These are phyloP conservation scores for Linnemannia schmuckeri DNA, from an alignment of 192 early-diverging fungal genomes.

Conservation along the genomic window DNA sequence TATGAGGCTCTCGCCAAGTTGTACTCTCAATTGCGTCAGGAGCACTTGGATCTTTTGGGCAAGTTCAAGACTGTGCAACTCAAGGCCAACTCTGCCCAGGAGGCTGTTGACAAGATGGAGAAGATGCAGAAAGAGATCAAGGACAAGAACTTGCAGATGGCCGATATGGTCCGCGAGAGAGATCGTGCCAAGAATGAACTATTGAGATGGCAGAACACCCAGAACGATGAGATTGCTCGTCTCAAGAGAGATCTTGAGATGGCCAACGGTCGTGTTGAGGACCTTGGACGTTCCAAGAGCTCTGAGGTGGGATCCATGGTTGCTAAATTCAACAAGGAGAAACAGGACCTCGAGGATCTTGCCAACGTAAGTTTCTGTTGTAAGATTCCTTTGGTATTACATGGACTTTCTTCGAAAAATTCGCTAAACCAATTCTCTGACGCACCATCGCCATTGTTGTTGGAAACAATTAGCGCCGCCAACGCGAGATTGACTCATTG, in stretches of 20 bases:
- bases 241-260: slow-evolving; percentile 85
- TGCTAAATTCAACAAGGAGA: slow-evolving; percentile 86
- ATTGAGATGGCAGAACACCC: slow-evolving; percentile 81
- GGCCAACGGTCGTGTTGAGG: slow-evolving; percentile 80
- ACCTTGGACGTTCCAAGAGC: slow-evolving; percentile 83
- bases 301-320: slow-evolving; percentile 87
- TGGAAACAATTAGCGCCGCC: slow-evolving; percentile 75
- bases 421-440: too few relatives aligned
- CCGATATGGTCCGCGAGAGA: slow-evolving; percentile 93
- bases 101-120: slow-evolving; percentile 86
- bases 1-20: slow-evolving; percentile 97
- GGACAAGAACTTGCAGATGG: slow-evolving; percentile 73
- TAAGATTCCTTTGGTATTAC: background rate
- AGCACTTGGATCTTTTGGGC: slow-evolving; percentile 92
- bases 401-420: background rate
- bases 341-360: slow-evolving; percentile 81
- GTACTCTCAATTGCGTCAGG: slow-evolving; percentile 96
- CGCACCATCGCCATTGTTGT: too few relatives aligned
- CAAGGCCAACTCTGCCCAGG: slow-evolving; percentile 86
- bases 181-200: slow-evolving; percentile 87
- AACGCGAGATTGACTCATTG: slow-evolving; percentile 57
- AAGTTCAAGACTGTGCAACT: slow-evolving; percentile 90
- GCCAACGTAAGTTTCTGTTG: slow-evolving; percentile 51
- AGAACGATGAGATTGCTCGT: slow-evolving; percentile 86
- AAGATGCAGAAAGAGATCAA: slow-evolving; percentile 80